Evolutionary conservation across 257 asterid genomes (phyloP).

Genomic region (Salvia hispanica): DNA sequence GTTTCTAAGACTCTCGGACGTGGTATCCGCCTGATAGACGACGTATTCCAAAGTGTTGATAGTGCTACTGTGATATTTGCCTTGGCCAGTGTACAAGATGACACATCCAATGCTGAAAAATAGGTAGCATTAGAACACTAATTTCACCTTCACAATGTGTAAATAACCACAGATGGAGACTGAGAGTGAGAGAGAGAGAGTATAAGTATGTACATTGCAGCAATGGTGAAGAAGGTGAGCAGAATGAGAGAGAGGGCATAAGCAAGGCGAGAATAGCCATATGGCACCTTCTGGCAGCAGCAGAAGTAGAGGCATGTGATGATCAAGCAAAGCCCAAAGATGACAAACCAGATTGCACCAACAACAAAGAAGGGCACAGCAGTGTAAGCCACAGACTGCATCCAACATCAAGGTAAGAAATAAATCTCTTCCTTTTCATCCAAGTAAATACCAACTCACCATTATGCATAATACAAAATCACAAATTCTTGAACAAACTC

Average conservation of each 20-base stretch:
- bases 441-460: conserved; percentile 20
- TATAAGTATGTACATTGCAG: conserved; percentile 43
- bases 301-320: conserved; percentile 59
- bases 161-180: neutral
- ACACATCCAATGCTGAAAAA: conserved; percentile 61
- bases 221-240: conserved; percentile 64
- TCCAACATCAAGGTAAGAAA: conserved; percentile 19
- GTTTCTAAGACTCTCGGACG: conserved; percentile 62
- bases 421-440: neutral
- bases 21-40: conserved; percentile 64
- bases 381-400: conserved; percentile 81
- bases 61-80: conserved; percentile 63
- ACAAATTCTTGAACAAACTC: neutral
- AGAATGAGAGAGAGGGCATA: conserved; percentile 82
- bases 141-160: conserved; percentile 1
- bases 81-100: conserved; percentile 79
- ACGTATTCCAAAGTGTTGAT: conserved; percentile 63
- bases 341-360: conserved; percentile 66
- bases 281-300: conserved; percentile 63
- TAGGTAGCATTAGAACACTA: conserved; percentile 9
- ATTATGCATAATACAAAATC: neutral
- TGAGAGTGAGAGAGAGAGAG: conserved; percentile 3
- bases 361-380: conserved; percentile 66
- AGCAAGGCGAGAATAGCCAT: conserved; percentile 72
- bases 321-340: conserved; percentile 57